These are phyloP conservation scores for Truncatella angustata DNA, from an alignment of 2,329 filamentous ascomycete species.

Conservation along the genomic window DNA sequence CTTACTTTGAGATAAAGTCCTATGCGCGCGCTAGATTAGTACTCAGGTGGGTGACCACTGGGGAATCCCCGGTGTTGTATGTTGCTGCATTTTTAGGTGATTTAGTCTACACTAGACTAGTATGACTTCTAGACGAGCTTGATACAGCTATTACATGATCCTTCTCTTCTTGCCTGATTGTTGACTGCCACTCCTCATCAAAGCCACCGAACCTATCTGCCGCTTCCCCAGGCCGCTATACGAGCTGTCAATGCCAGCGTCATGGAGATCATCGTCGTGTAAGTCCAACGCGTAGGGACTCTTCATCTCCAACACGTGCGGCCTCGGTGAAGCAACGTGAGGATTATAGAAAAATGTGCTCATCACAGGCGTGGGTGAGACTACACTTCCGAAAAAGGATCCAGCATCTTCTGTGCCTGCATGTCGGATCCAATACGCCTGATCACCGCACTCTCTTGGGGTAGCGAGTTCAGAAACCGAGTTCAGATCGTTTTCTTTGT, in stretches of 20 bases:
- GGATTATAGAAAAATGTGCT: conserved; percentile 22
- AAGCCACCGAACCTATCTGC: conserved; percentile 16
- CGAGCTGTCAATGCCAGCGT: conserved; percentile 14
- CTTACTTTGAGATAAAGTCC: too few relatives aligned
- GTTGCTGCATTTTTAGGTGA: too few relatives aligned
- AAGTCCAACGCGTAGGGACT: conserved; percentile 38
- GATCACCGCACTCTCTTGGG: conserved; percentile 30
- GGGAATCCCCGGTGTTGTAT: too few relatives aligned
- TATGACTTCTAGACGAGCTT: too few relatives aligned
- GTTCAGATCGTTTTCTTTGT: conserved; percentile 36
- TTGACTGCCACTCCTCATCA: conserved; percentile 18
- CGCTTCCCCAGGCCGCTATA: conserved; percentile 20
- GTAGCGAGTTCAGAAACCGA: conserved; percentile 43
- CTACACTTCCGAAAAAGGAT: conserved; percentile 29
- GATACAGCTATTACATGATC: too few relatives aligned
- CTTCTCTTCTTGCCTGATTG: conserved; percentile 23
- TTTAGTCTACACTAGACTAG: too few relatives aligned
- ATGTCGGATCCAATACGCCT: conserved; percentile 27
- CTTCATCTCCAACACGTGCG: conserved; percentile 30
- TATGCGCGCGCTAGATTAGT: too few relatives aligned
- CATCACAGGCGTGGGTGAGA: conserved; percentile 25
- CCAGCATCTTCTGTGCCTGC: conserved; percentile 33
- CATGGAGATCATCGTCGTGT: conserved; percentile 33
- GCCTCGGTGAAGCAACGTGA: conserved; percentile 28
- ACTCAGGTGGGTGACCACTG: too few relatives aligned